Percentiles rank a stretch among this genome's conserved stretches.
phyloP scores from a whole-genome alignment of 352 stramenopile genomes.

The Globisporangium perplexum region DNA sequence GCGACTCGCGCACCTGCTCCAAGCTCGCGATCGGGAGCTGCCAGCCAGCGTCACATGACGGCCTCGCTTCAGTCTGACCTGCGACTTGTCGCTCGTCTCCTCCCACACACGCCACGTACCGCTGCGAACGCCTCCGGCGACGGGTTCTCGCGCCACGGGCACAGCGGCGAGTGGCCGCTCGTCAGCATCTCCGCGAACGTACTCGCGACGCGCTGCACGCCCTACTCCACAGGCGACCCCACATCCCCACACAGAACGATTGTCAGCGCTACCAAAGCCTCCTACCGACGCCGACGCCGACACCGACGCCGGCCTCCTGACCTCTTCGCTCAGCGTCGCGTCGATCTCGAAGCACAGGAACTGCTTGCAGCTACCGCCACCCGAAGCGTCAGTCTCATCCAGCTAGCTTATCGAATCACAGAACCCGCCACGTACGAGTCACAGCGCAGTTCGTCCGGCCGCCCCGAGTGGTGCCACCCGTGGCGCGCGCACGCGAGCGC shows the following conservation, averaged over 20 bases:
- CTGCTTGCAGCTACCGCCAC: constrained; percentile 28
- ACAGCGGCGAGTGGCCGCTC: constrained; percentile 32
- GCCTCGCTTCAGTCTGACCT: too few relatives aligned
- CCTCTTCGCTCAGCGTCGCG: constrained; percentile 30
- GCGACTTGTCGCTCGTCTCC: background rate
- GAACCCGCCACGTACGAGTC: constrained; percentile 16
- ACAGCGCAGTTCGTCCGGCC: constrained; percentile 40
- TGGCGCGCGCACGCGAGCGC: constrained; percentile 41
- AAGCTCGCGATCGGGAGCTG: constrained; percentile 23
- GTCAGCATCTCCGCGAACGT: constrained; percentile 38
- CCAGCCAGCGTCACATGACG: constrained; percentile 20
- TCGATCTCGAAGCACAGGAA: constrained; percentile 54
- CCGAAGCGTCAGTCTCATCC: constrained; percentile 3
- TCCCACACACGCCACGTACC: constrained; percentile 15
- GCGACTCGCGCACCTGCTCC: constrained; percentile 12
- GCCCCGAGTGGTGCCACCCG: constrained; percentile 40
- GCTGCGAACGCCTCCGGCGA: constrained; percentile 47
- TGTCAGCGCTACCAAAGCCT: background rate
- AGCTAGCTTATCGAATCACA: background rate
- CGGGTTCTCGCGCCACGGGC: constrained; percentile 55
- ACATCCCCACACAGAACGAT: background rate
- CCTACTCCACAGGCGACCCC: constrained; percentile 3
- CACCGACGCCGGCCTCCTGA: too few relatives aligned
- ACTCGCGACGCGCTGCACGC: constrained; percentile 26
- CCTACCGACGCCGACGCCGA: too few relatives aligned